Percentiles rank a stretch among this genome's conserved stretches.
These are phyloP conservation scores for Hypericum perforatum DNA, from an alignment of 345 rosid species.

Conservation along the genomic window DNA sequence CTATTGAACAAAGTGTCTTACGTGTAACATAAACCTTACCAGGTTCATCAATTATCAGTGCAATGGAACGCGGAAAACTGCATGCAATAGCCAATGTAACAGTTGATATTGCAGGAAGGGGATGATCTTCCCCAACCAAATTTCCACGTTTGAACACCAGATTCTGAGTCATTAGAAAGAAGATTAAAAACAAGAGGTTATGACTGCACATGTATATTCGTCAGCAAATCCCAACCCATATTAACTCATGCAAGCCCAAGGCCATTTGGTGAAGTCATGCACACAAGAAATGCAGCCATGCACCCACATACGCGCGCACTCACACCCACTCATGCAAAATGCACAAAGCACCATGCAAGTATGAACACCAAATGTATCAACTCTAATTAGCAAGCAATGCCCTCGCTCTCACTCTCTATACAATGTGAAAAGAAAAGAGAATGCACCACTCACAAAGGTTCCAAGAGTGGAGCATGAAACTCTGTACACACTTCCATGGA, in stretches of 20 bases:
- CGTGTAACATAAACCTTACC: constrained; percentile 30
- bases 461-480: constrained; percentile 56
- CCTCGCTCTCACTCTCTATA: background rate
- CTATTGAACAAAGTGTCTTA: background rate
- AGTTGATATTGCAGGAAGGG: constrained; percentile 60
- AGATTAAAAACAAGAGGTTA: constrained; percentile 16
- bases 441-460: constrained; percentile 45
- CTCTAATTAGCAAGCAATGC: background rate
- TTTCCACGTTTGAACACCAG: constrained; percentile 74
- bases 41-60: constrained; percentile 72
- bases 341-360: background rate
- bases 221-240: too few relatives aligned
- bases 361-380: background rate
- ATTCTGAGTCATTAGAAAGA: constrained; percentile 36
- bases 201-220: background rate
- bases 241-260: too few relatives aligned
- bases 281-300: too few relatives aligned
- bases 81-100: constrained; percentile 47
- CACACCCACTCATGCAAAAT: background rate
- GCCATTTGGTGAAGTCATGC: too few relatives aligned
- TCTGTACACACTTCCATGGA: constrained; percentile 39
- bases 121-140: constrained; percentile 69
- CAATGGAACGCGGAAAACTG: constrained; percentile 65
- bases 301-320: too few relatives aligned
- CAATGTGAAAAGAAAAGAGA: constrained; percentile 3